phyloP scores from a whole-genome alignment of 352 stramenopile species.

The Sclerospora graminicola region DNA sequence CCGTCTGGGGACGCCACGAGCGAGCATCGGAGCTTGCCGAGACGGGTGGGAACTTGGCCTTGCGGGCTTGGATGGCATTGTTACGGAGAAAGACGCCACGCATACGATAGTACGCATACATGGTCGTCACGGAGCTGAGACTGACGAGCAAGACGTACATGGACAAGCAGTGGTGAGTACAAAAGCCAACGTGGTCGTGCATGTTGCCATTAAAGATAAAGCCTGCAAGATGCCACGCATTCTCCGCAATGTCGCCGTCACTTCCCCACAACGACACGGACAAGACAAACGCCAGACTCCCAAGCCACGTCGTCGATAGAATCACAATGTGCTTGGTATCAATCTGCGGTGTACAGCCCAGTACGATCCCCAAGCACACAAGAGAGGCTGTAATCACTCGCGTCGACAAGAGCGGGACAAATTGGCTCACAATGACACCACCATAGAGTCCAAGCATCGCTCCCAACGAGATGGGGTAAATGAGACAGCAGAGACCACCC shows the following conservation, averaged over 20 bases:
- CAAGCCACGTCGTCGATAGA: slow-evolving; percentile 52
- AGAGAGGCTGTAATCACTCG: slow-evolving; percentile 46
- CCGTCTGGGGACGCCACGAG: slow-evolving; percentile 42
- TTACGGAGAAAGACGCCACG: slow-evolving; percentile 23
- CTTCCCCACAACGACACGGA: slow-evolving; percentile 69
- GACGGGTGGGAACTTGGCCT: slow-evolving; percentile 36
- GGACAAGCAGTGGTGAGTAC: slow-evolving; percentile 42
- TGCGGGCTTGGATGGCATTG: slow-evolving; percentile 18
- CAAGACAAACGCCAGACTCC: slow-evolving; percentile 49
- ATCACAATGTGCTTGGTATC: slow-evolving; percentile 56
- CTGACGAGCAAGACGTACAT: slow-evolving; percentile 48
- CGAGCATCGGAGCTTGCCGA: slow-evolving; percentile 74
- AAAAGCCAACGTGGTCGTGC: slow-evolving; percentile 36
- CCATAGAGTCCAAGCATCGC: slow-evolving; percentile 60
- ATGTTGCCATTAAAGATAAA: slow-evolving; percentile 51
- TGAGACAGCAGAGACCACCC: slow-evolving; percentile 48
- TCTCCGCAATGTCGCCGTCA: slow-evolving; percentile 44
- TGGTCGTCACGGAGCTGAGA: slow-evolving; percentile 26
- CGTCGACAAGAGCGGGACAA: slow-evolving; percentile 48
- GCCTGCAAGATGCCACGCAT: slow-evolving; percentile 55
- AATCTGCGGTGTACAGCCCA: slow-evolving; percentile 28
- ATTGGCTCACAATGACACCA: slow-evolving; percentile 48
- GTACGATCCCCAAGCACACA: slow-evolving; percentile 26
- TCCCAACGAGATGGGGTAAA: slow-evolving; percentile 46
- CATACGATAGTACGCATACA: slow-evolving; percentile 40